Percentiles rank a stretch among this genome's conserved stretches.
Conservation (phyloP, 1,284 basidiomycete genomes). For the Marasmius oreades region DNA sequence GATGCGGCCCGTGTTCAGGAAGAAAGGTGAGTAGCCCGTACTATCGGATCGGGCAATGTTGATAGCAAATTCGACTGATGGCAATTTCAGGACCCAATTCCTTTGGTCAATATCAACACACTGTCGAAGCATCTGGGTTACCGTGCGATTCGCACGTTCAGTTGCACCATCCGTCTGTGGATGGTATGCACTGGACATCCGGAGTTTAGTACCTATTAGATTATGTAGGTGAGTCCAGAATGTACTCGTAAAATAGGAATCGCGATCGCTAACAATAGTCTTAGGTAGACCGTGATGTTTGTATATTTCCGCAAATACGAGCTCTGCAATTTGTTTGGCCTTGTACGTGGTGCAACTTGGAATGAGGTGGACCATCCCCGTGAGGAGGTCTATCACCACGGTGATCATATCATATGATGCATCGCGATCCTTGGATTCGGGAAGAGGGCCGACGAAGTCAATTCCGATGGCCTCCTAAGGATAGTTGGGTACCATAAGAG, state of each 20-base stretch:
- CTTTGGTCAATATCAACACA: slow-evolving; percentile 15
- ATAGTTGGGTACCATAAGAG: slow-evolving; percentile 18
- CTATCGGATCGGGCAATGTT: slow-evolving; percentile 21
- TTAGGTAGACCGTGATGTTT: slow-evolving; percentile 24
- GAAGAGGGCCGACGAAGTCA: slow-evolving; percentile 36
- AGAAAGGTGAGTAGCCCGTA: slow-evolving; percentile 31
- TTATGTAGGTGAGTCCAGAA: slow-evolving; percentile 23
- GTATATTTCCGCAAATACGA: slow-evolving; percentile 22
- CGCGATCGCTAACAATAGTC: slow-evolving; percentile 20
- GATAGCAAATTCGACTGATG: slow-evolving; percentile 21
- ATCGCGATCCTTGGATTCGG: slow-evolving; percentile 22
- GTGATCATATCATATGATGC: slow-evolving; percentile 27
- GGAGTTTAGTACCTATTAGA: slow-evolving; percentile 20
- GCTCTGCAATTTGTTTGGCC: slow-evolving; percentile 19
- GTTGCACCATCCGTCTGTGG: slow-evolving; percentile 23
- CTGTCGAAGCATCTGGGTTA: slow-evolving; percentile 19
- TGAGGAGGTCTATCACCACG: slow-evolving; percentile 32
- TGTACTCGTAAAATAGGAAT: slow-evolving; percentile 19
- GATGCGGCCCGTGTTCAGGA: slow-evolving; percentile 28
- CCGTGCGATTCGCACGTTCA: slow-evolving; percentile 20
- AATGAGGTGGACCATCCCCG: slow-evolving; percentile 29
- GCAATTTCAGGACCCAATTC: slow-evolving; percentile 18
- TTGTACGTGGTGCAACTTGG: slow-evolving; percentile 19
- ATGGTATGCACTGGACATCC: slow-evolving; percentile 24
- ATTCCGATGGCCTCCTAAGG: slow-evolving; percentile 31